phyloP scores from a whole-genome alignment of 2,329 filamentous ascomycete species.

The Trichoderma cornu-damae region DNA sequence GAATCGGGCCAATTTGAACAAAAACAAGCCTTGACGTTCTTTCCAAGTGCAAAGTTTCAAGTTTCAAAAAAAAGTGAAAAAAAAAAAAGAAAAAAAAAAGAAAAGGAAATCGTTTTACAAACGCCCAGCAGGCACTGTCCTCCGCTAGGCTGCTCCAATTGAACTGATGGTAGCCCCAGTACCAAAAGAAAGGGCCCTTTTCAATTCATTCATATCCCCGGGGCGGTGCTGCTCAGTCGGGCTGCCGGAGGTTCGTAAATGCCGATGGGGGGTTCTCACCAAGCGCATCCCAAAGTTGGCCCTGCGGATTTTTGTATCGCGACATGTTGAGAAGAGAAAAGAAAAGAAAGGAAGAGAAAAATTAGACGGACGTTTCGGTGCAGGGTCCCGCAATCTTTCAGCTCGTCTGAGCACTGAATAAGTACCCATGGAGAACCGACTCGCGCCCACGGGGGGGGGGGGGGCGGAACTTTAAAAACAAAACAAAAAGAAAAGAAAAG shows the following conservation, averaged over 20 bases:
- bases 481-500: no score
- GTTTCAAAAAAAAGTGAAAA: neutral
- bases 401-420: neutral
- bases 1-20: conserved; percentile 8
- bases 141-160: neutral
- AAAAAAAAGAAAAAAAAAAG: neutral
- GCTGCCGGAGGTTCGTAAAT: conserved; percentile 17
- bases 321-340: neutral
- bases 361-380: conserved; percentile 9
- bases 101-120: neutral
- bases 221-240: neutral
- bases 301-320: neutral
- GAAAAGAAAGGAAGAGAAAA: neutral
- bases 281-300: neutral
- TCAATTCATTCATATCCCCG: neutral
- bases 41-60: conserved; percentile 1
- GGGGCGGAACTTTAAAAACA: neutral
- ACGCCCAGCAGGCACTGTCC: neutral
- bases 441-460: neutral
- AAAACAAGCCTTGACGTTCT: neutral
- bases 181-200: neutral
- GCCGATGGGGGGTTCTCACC: conserved; percentile 4
- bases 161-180: neutral
- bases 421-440: neutral
- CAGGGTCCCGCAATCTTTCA: conserved; percentile 4